These are phyloP conservation scores for Daldinia concentrica DNA, from an alignment of 495 filamentous ascomycete genomes.

Conservation along the genomic window DNA sequence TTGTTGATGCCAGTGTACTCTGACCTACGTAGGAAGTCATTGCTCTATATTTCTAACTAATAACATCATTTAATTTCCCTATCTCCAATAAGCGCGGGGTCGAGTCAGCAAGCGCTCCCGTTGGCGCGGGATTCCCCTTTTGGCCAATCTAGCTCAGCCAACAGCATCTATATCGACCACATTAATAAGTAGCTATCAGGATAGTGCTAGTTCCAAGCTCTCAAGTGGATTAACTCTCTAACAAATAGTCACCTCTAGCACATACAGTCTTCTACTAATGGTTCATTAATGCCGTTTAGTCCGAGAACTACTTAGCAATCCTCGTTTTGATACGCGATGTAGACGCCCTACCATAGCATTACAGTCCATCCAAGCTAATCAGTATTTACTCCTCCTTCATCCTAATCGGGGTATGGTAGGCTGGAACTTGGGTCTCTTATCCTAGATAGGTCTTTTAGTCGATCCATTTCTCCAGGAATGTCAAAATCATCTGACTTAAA, in stretches of 20 bases:
- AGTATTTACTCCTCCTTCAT: constrained; percentile 6
- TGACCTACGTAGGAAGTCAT: not conserved
- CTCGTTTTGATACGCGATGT: constrained; percentile 6
- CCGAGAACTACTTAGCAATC: constrained; percentile 12
- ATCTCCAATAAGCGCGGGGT: constrained; percentile 31
- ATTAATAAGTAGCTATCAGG: constrained; percentile 1
- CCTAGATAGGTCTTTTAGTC: constrained; percentile 23
- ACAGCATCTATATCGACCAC: constrained; percentile 11
- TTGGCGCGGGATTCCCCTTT: constrained; percentile 38
- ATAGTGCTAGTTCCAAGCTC: constrained; percentile 10
- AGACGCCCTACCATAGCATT: constrained; percentile 7
- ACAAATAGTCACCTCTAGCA: constrained; percentile 19
- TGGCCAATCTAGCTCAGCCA: constrained; percentile 16
- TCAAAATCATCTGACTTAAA: constrained; percentile 26
- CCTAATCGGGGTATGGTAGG: constrained; percentile 10
- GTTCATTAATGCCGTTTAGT: constrained; percentile 18
- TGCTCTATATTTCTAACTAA: constrained; percentile 13
- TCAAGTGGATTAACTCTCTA: constrained; percentile 27
- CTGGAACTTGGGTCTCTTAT: constrained; percentile 1
- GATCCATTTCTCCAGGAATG: constrained; percentile 19
- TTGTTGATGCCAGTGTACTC: constrained; percentile 6
- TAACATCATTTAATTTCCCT: constrained; percentile 16
- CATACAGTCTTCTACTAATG: constrained; percentile 1
- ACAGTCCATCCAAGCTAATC: not conserved
- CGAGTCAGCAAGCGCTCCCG: constrained; percentile 30